These are phyloP conservation scores for Alternaria sp. DNA, from an alignment of 2,329 filamentous ascomycete species.

Conservation along the genomic window DNA sequence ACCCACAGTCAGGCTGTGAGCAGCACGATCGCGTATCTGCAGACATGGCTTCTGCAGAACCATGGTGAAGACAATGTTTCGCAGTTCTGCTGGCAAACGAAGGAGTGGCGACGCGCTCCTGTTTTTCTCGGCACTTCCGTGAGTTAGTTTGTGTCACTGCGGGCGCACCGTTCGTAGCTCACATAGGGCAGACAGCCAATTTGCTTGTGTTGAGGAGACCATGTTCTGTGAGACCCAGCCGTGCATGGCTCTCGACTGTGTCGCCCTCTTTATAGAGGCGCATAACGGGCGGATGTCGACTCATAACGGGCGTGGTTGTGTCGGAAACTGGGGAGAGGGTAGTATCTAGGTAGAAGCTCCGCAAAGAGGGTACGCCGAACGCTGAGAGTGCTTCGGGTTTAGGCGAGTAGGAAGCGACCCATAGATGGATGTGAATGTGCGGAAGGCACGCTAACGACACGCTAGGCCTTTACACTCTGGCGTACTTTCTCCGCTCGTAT, in stretches of 20 bases:
- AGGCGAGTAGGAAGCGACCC: background rate
- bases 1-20: background rate
- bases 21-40: background rate
- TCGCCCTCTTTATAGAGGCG: background rate
- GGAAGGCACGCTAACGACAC: background rate
- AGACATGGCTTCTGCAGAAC: background rate
- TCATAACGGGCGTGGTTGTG: background rate
- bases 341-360: background rate
- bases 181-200: background rate
- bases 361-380: background rate
- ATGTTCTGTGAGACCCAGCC: background rate
- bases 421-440: background rate
- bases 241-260: background rate
- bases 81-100: background rate
- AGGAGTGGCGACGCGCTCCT: background rate
- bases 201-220: background rate
- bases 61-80: background rate
- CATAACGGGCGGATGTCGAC: background rate
- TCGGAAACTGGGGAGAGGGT: background rate
- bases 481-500: background rate
- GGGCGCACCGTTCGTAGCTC: background rate
- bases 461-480: background rate
- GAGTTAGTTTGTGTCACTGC: background rate
- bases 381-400: background rate
- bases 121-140: background rate